Evolutionary conservation across 495 filamentous ascomycete genomes (phyloP), one percentile per base, ranked within the genome.

Genomic region (Penicillium nucicola): DNA sequence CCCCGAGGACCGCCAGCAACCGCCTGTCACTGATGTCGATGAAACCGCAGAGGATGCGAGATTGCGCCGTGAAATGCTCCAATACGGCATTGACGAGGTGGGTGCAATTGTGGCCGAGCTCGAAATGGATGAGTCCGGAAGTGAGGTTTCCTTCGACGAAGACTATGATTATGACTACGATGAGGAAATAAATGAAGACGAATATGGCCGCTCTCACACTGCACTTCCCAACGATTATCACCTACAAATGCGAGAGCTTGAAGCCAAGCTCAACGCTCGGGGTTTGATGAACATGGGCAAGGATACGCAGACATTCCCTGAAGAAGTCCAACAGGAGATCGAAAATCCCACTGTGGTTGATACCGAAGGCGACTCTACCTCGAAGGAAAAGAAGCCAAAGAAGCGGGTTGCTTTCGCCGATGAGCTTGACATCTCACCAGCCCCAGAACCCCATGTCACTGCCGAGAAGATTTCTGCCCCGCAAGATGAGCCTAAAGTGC

Each of bases 81-180:
- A 87, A 51, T 97, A 97, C 58, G 85, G 85, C 39, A 81, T 93
- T 65, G 67, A 83, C 37, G 91, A 96, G 56, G 84, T 98, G 45
- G 89, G 89, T 1, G 80, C 88, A 19, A 87, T 98, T 2, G 92
- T 98, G 6, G 92, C 92, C n/a, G 90, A 97, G 70, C 75, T 98
- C 28, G 81, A 93, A 48, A 62, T 98, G 11, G 89, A 96, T 39
- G 88, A 91, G 28, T 81, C 79, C 20, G 80, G 72, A 38, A 75
- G 70, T 42, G 76, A 84, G 14, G 70, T 82, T 20, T 77, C 83
- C 13, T 67, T 83, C 17, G 77, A 82, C 9, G 80, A 87, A 28
- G 69, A 74, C 14, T 49, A 74, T 32, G 49, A 52, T 5, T 60
- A 64, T 38, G 78, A 83, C 41, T 80, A 84, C 42, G 77, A 85